Evolutionary conservation across 257 asterid genomes (phyloP), one percentile per base, ranked within the genome.

Genomic region (Solanum phureja): DNA sequence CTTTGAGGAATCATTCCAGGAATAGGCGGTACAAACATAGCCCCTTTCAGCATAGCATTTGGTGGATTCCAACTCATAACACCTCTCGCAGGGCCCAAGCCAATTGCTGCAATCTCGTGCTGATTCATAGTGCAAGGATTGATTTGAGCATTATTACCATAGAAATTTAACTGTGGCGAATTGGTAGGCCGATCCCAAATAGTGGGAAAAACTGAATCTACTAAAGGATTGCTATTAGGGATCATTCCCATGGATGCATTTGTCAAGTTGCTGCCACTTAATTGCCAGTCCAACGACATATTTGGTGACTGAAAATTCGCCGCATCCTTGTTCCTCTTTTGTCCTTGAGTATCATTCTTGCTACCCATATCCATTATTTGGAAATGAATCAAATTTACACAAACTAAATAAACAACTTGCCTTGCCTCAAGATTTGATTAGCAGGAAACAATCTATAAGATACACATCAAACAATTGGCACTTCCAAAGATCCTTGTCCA

Each of bases 281-380:
- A 84, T 91, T 91, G 95, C 99, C 98, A 95, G 14, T 95, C 94
- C 37, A 96, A 88, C 72, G 92, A 81, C 88, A 91, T 85, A 88
- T 90, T 89, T 56, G 94, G 87, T 11, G 93, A 87, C 86, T 89
- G 93, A 87, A 92, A 92, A 87, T 83, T 88, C 69, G 86, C 73
- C 76, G 92, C 87, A 87, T 92, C 91, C 35, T 87, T 93, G 29
- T 87, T 91, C 89, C 88, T 90, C 86, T 90, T 94, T 49, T 88
- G 94, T 87, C 90, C 87, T 84, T 91, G 96, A 88, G 86, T 84
- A 88, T 76, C 88, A 86, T 93, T 94, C 87, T 93, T 93, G 40
- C 93, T 93, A 88, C 90, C 88, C 92, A 89, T 90, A 89, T 90
- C 94, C 91, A 93, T 92, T 44, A 14, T 29, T 44, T 46, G 40